Base-by-base conservation (phyloP, 495 filamentous ascomycete species). In the Podospora bellae-mahoneyi region DNA sequence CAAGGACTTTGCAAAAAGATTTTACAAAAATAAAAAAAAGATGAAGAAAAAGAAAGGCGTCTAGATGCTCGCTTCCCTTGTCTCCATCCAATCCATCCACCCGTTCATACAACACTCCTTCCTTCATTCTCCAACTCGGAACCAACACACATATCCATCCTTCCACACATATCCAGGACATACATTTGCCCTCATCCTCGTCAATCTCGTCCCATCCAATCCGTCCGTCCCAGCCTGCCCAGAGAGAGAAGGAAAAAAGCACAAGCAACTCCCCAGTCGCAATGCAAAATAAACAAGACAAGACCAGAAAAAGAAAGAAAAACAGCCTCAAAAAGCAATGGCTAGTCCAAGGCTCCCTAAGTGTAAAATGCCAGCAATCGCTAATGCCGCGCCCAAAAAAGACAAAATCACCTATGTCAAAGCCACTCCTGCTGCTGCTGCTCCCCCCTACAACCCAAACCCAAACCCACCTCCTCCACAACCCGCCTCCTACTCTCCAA, bases 401-500 rank as follows among this genome's bases (percentile, higher is more conserved):
- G 39, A 48, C 9, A 6, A 48, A 48, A 48, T 3, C 2, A 48
- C 3, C 39, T 3, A 48, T 10, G 34, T 13, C 39, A 48, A 16
- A 48, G 15, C 5, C 39, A 48, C 39, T 6, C 39, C 39, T 23
- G 23, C 39, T 9, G 39, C 39, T 13, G 39, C 10, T 62, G n/a
- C 48, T 63, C 5, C 61, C 61, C 18, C 34, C 27, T 3, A 16
- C 3, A 63, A 48, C 61, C 10, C 18, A 10, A 39, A n/a, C 20
- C 39, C 55, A 32, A 15, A 0, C 32, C 10, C 32, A 63, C 28
- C 18, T 63, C 30, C n/a, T 63, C 59, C 16, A 18, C 23, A 23
- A 23, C 30, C 16, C 18, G 5, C 5, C 26, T 23, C 53, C 39
- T 54, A 63, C 82, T 85, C 71, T 86, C 82, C 20, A 89, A 74